phyloP scores from a whole-genome alignment of 805 yeast genomes.

The Yarrowia yakushimensis region DNA sequence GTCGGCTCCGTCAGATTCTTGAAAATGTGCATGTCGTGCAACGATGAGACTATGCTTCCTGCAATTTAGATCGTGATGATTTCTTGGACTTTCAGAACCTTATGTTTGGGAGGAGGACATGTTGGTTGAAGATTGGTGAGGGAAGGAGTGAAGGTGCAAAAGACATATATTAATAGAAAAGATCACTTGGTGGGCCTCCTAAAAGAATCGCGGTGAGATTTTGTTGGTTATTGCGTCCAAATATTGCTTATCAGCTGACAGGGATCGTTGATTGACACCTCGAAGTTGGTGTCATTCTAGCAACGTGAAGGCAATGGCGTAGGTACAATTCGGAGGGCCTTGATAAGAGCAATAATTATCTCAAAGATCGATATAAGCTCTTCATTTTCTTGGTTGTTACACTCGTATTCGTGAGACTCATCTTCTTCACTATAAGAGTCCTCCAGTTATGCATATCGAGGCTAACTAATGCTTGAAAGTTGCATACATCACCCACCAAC shows the following conservation, averaged over 20 bases:
- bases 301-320: too few species aligned
- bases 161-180: too few species aligned
- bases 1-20: constrained; percentile 75
- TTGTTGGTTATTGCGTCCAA: too few species aligned
- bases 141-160: background rate
- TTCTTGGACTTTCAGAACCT: constrained; percentile 7
- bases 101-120: background rate
- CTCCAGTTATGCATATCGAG: background rate
- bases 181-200: too few species aligned
- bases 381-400: too few species aligned
- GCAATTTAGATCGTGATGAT: background rate
- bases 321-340: too few species aligned
- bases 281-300: too few species aligned
- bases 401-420: background rate
- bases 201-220: too few species aligned
- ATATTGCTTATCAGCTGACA: too few species aligned
- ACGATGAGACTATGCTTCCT: background rate
- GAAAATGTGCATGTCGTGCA: constrained; percentile 66
- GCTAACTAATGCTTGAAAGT: background rate
- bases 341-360: too few species aligned
- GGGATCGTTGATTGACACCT: too few species aligned
- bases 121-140: background rate
- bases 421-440: background rate
- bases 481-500: background rate
- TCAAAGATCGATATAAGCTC: too few species aligned